Base-by-base conservation (phyloP, 2,329 filamentous ascomycete genomes). In the Coleophoma eucalyptorum region DNA sequence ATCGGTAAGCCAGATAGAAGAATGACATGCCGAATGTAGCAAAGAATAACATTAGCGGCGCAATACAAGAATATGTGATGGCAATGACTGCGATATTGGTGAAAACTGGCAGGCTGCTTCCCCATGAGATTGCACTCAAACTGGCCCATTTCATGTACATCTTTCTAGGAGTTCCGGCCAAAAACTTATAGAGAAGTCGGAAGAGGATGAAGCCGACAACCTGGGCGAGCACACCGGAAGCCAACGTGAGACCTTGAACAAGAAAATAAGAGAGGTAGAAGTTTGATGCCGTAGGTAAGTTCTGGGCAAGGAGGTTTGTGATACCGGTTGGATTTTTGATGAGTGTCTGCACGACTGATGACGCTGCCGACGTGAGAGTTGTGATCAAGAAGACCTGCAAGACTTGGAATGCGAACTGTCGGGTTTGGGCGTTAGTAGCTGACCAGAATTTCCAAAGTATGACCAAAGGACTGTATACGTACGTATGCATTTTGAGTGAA, bases 231-330 rank as follows among this genome's bases (percentile, higher is more conserved):
- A 88, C 80, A 43, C 85, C 81, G 0, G 89, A 80, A 3, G 90
- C 87, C 54, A 93, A 84, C 1, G 86, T 86, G 51, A 97, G 69
- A 33, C 93, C 95, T 69, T 97, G 94, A 3, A 99, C 81, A 32
- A 97, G 83, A 58, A 99, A 95, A 72, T 97, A 99, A 0, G 87
- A 90, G 18, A 97, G 86, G 69, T 97, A 99, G 65, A 97, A 95
- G 71, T 96, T 97, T 54, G 91, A 92, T 0, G 90, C 85, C 50
- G 81, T 85, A 16, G 94, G 94, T 5, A 99, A 76, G 52, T 89
- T 87, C 15, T 76, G 63, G 1, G 91, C 86, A 4, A 96, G 77
- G 37, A 95, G 70, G 0, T 66, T 70, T 0, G 90, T 82, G 6
- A 83, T 80, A 0, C 71, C 70, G 2, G 72, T 66, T 0, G 91